Evolutionary conservation across 2,329 filamentous ascomycete genomes (phyloP).

Genomic region (Thielaviopsis ethacetica): DNA sequence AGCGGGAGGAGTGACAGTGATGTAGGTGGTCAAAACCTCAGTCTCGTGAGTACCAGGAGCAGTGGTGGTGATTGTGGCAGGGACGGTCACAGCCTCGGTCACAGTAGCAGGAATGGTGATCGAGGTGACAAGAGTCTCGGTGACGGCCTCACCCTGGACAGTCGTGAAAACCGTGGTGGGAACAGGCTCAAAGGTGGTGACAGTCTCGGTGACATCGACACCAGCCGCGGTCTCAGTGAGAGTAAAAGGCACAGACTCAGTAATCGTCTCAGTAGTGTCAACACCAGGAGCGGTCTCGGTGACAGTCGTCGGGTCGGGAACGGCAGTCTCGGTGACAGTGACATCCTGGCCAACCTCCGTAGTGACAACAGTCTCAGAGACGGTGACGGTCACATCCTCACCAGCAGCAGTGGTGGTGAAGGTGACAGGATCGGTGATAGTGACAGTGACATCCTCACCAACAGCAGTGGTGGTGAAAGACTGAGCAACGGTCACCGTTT

Average conservation of each 20-base stretch:
- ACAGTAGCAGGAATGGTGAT: slow-evolving; percentile 9
- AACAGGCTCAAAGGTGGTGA: slow-evolving; percentile 19
- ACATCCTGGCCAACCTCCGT: slow-evolving; percentile 12
- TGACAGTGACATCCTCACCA: neutral
- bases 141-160: neutral
- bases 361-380: slow-evolving; percentile 14
- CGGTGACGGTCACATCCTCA: slow-evolving; percentile 9
- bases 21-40: slow-evolving; percentile 7
- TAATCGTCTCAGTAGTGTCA: neutral
- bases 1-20: slow-evolving; percentile 8
- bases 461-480: slow-evolving; percentile 7
- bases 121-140: slow-evolving; percentile 7
- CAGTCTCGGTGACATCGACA: slow-evolving; percentile 22
- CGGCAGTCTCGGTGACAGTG: slow-evolving; percentile 17
- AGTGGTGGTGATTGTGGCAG: slow-evolving; percentile 9
- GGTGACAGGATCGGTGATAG: slow-evolving; percentile 3
- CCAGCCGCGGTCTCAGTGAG: slow-evolving; percentile 22
- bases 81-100: slow-evolving; percentile 6
- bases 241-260: slow-evolving; percentile 20
- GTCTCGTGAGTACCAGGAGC: slow-evolving; percentile 6
- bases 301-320: neutral
- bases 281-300: neutral
- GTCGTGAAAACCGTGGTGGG: slow-evolving; percentile 17
- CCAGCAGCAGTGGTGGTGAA: slow-evolving; percentile 8
- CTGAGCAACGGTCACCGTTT: neutral